Evolutionary conservation across 208 protist genomes (phyloP), one percentile per base, ranked within the genome.

Genomic region (Leishmania tarentolae): DNA sequence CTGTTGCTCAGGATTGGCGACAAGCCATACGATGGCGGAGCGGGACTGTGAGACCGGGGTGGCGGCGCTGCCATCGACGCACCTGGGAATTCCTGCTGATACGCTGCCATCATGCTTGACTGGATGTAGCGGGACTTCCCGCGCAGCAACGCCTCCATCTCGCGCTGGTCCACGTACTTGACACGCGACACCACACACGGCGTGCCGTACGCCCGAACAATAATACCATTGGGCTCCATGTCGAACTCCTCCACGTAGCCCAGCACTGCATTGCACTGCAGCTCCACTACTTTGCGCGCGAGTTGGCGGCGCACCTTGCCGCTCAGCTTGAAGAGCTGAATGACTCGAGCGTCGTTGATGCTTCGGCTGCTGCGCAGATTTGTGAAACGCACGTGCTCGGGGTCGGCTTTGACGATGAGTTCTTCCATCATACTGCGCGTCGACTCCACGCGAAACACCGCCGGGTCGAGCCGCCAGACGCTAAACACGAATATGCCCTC

Each of bases 161-260:
- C 81, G 31, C 73, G 80, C 63, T 89, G 84, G 65, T 94, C 85
- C 11, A 95, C 87, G 85, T 91, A 88, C 80, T 88, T 89, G 37
- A 96, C 88, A 28, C 82, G 69, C 35, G 92, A 95, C n/a, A 98
- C 75, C 3, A 98, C 89, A 72, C 94, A 97, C 37, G 93, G 93
- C 8, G 95, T 98, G n/a, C 95, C 95, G 83, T 97, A 98, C 2
- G 94, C 95, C 17, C 95, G 91, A 28, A 97, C 93, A 76, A 98
- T 94, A 85, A 98, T 97, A 59, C 94, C 91, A 77, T 92, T 94
- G 19, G 88, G 84, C 84, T 98, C 95, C 82, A 98, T 95, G 79
- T 98, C 95, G 78, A 96, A 98, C 80, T 91, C 86, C 80, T 98
- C 93, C 73, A 89, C 87, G 85, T 96, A 97, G n/a, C 95, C 95